A percentile compares a stretch with the other conserved stretches of the same genome.
These are phyloP conservation scores for Fusarium sp. DNA, from an alignment of 2,329 filamentous ascomycete species.

Conservation along the genomic window DNA sequence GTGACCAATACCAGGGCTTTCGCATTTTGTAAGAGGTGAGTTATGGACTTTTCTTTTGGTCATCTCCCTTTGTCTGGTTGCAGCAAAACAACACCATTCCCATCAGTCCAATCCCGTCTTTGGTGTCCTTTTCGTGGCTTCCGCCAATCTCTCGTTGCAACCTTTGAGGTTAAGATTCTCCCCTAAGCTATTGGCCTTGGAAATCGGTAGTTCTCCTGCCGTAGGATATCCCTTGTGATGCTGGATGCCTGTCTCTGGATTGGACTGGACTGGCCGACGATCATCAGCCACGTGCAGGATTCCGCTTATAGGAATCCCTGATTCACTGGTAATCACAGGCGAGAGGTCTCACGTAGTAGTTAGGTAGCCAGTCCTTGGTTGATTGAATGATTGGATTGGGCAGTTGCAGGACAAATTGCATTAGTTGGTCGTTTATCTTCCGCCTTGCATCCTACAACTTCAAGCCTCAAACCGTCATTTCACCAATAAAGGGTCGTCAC, in stretches of 20 bases:
- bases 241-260: constrained; percentile 17
- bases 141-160: constrained; percentile 11
- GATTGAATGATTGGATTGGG: constrained; percentile 17
- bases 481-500: constrained; percentile 32
- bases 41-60: constrained; percentile 30
- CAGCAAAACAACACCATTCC: constrained; percentile 21
- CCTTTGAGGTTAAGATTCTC: background rate
- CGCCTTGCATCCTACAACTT: constrained; percentile 38
- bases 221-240: constrained; percentile 1
- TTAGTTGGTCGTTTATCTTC: constrained; percentile 25
- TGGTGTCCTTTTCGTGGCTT: constrained; percentile 10
- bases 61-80: constrained; percentile 20
- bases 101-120: background rate
- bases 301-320: constrained; percentile 36
- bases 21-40: constrained; percentile 40
- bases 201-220: constrained; percentile 8
- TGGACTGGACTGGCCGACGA: constrained; percentile 17
- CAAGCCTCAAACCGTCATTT: constrained; percentile 10
- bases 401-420: constrained; percentile 6
- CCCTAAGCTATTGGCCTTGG: background rate
- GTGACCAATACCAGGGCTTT: constrained; percentile 16
- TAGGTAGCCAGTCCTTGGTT: constrained; percentile 2
- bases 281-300: constrained; percentile 39
- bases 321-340: constrained; percentile 26
- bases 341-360: constrained; percentile 36